Evolutionary conservation across 805 yeast genomes (phyloP).

Genomic region (Tetrapisispora iriomotensis): DNA sequence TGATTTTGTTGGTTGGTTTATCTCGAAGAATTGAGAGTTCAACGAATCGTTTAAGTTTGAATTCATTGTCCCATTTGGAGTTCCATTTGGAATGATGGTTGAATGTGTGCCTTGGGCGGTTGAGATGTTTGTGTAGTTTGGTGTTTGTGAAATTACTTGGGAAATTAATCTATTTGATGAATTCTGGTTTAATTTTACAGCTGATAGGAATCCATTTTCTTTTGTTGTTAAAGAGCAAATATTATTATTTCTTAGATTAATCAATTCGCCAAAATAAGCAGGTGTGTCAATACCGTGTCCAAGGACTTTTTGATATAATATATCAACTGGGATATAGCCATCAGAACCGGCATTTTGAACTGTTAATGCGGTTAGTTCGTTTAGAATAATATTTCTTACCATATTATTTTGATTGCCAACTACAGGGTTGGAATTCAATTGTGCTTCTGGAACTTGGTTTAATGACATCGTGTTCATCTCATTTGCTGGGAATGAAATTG

Average conservation of each 20-base stretch:
- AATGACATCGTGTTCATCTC: background rate
- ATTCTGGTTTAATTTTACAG: constrained; percentile 11
- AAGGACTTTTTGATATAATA: constrained; percentile 15
- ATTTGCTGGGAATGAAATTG: background rate
- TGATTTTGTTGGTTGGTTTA: constrained; percentile 4
- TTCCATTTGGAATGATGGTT: background rate
- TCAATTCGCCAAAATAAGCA: constrained; percentile 14
- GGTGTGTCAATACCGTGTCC: constrained; percentile 12
- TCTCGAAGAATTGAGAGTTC: constrained; percentile 6
- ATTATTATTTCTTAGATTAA: constrained; percentile 14
- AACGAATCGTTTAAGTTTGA: background rate
- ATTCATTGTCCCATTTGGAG: background rate
- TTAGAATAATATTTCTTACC: background rate
- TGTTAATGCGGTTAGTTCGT: background rate
- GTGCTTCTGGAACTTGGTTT: constrained; percentile 7
- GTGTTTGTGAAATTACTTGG: background rate
- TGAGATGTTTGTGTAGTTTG: background rate
- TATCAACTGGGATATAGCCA: constrained; percentile 16
- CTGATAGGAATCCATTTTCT: constrained; percentile 17
- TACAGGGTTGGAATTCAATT: constrained; percentile 5
- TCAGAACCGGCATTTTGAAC: constrained; percentile 7
- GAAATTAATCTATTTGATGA: background rate
- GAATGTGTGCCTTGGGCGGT: background rate
- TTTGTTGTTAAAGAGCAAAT: constrained; percentile 17
- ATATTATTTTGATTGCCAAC: background rate